Base-by-base conservation (phyloP, 2,329 filamentous ascomycete genomes). In the Cercospora sp. region DNA sequence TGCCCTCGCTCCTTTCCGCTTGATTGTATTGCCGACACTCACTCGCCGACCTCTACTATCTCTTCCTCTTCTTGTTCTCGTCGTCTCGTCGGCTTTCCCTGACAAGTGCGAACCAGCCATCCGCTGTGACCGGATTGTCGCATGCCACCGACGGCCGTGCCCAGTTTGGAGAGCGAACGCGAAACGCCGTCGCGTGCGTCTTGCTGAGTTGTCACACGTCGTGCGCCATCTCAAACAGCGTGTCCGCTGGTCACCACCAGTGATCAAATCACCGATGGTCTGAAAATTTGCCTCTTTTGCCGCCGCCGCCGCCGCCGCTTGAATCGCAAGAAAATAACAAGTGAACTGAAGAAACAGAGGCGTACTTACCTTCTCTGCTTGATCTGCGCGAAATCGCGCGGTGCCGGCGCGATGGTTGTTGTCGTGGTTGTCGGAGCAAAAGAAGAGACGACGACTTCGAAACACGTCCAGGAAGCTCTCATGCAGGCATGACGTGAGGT, bases 211-310 rank as follows among this genome's bases (percentile, higher is more conserved):
- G 53, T 57, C 53, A 30, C 53, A 57, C 23, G 53, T 28, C 13
- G 6, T 30, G 30, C 16, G 53, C 53, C 40, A 31, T 30, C 60
- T 51, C 60, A 62, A 62, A 45, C 60, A 26, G 28, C 42, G 60
- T 62, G 60, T 51, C 36, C 60, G 60, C 60, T 48, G 60, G 20
- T n/a, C 60, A 62, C 60, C 12, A 45, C 40, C 36, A 62, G 20
- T 62, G 60, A 48, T 40, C 40, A 58, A 58, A 31, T 58, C 40
- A 40, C 60, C 42, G 40, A 62, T 51, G 16, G 23, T 6, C 30
- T 33, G 16, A 31, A 31, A 16, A 12, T 58, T 16, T 5, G 3
- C 26, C 53, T 58, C 26, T 31, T 33, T 57, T 2, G 33, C n/a
- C 53, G 53, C 30, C 53, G 53, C 53, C 28, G 53, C 48, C 48